Evolutionary conservation across 169 alveolate species (phyloP), one percentile per base, ranked within the genome.

Genomic region (Plasmodium knowlesi): DNA sequence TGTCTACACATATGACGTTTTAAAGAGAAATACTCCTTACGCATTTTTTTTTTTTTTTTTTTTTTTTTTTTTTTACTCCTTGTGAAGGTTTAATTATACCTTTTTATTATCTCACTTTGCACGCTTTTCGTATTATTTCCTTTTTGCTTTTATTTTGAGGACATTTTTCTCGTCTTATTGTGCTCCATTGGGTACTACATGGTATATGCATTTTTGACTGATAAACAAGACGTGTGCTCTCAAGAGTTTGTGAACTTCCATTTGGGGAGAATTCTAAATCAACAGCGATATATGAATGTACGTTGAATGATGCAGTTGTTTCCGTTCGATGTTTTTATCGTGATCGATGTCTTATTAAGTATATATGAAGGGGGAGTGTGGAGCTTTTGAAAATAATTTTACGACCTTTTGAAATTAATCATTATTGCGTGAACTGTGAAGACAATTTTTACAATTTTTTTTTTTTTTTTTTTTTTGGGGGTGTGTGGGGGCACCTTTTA

Each of bases 1-100:
- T 67, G 76, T 67, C 76, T 67, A 67, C 76, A 67, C 76, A 67
- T 67, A 67, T 67, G 37, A n/a, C 76, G 39, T 67, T 67, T 67
- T 67, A 67, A 67, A 67, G 30, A 67, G 37, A 22, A 25, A 28
- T 67, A 37, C 76, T 28, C 37, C 41, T 67, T 25, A 67, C 30
- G 76, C 76, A 67, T 5, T 67, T 67, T 67, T 67, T 67, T 67
- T 67, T 46, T 46, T 39, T 39, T 54, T 54, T n/a, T n/a, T n/a
- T n/a, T n/a, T n/a, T 57, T 67, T 67, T 67, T 67, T 67, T 19
- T 67, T 0, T 67, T 67, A 22, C n/a, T 67, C 37, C 41, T 5
- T 67, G 0, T 28, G 76, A 6, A 67, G 30, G 76, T 67, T 67
- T 12, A 67, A 67, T 67, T 67, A 67, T 67, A 67, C 9, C 76